Evolutionary conservation across 2,329 filamentous ascomycete species (phyloP), one percentile per base, ranked within the genome.

Genomic region (Ascochyta pisi): DNA sequence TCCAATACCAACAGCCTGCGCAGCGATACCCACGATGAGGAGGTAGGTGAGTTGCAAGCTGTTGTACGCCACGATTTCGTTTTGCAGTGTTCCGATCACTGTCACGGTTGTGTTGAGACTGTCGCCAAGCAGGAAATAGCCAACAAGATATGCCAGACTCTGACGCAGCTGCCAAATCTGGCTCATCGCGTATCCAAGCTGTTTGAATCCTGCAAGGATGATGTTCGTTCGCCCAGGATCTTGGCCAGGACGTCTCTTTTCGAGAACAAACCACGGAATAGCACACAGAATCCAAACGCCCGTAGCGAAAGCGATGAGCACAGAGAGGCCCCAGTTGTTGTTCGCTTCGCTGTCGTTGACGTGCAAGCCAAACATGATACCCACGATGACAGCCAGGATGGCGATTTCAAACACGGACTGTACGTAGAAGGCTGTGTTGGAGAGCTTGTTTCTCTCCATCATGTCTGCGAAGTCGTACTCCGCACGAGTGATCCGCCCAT

Each of bases 31-130:
- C 2, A 89, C 86, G 10, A 89, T 84, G 23, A 89, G 76, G 8
- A 90, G 81, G 64, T 89, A 89, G 0, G 86, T 89, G 6, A 89
- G 70, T 43, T 86, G 81, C 24, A 89, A 76, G 0, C 85, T 87
- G 65, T 88, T 85, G 72, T 89, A 90, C 3, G 81, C 78, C 3
- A 89, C 86, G 4, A 89, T 82, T 33, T 79, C 79, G 62, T 89
- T 89, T 66, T 90, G 88, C 5, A 89, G 73, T 0, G 86, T 89
- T 0, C 77, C 80, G 29, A 90, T 85, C 22, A 90, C 86, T 0
- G 88, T 89, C 5, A 89, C 85, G 0, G 87, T 89, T 0, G 88
- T 90, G 69, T 89, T 89, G 33, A 89, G 78, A 1, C 84, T 86
- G 71, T 90, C 88, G n/a, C 86, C 87, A 0, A 90, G 81, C 2